Base-by-base conservation (phyloP, 495 filamentous ascomycete genomes). In the Aspergillus bridgeri region DNA sequence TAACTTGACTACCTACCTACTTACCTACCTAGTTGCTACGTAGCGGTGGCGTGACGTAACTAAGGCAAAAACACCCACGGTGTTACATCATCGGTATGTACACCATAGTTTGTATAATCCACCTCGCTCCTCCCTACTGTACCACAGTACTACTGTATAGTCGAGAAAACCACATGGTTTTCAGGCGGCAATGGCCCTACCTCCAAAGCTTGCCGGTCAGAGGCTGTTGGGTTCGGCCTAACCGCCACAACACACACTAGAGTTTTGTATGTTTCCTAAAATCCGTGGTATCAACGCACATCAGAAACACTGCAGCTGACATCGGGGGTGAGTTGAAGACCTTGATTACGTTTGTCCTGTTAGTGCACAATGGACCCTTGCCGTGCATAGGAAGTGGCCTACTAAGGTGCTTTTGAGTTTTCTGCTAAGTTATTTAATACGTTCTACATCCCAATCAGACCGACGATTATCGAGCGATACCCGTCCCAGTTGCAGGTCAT, bases 301-400 rank as follows among this genome's bases (percentile, higher is more conserved):
- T 11, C 8, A 52, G 5, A 11, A 24, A 18, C 27, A 42, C 42
- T 2, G 18, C 11, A 46, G 19, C 52, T 45, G 17, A 45, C 43
- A 6, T 46, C 47, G 4, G 24, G n/a, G 22, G 29, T 45, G 21
- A 43, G 25, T 29, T 29, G 21, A 49, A 83, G 81, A 87, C 66
- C 87, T 93, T 66, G 90, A 95, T 76, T 96, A 93, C 75, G 88
- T 89, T 60, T 95, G 90, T 68, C 89, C 90, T 24, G 83, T 84
- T 69, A 71, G 79, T 54, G 56, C 67, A 51, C 24, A 46, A 45
- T 29, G 45, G 17, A 53, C 44, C 33, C 9, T 24, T 51, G 48
- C 29, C 29, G 53, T 43, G 47, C 55, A 29, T 45, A 51, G 13
- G 25, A 78, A 46, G 57, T 64, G 22, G 53, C 27, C 15, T 29